These are phyloP conservation scores for Artomyces pyxidatus DNA, from an alignment of 768 basidiomycete genomes.

Conservation along the genomic window DNA sequence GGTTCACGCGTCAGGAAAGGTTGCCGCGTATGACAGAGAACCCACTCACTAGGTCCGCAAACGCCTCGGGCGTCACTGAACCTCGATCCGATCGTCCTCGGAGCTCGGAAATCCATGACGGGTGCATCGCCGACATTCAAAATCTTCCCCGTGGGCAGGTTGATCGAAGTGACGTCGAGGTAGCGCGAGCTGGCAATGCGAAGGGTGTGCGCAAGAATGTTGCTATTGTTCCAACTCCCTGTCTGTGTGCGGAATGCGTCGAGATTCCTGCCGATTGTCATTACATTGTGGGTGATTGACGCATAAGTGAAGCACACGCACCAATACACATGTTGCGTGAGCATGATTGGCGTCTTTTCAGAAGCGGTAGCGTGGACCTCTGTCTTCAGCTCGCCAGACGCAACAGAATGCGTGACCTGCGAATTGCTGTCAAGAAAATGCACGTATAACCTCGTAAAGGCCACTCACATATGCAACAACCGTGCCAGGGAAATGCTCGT, in stretches of 20 bases:
- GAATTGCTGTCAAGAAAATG: background rate
- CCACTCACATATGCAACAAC: background rate
- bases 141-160: conserved; percentile 2
- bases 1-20: background rate
- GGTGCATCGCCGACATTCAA: conserved; percentile 16
- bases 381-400: conserved; percentile 24
- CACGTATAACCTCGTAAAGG: background rate
- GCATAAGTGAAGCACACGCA: too few relatives aligned
- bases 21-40: background rate
- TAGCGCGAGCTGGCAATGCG: background rate
- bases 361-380: conserved; percentile 38
- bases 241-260: conserved; percentile 1
- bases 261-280: too few relatives aligned
- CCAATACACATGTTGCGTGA: conserved; percentile 50
- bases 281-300: background rate
- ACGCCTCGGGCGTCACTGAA: conserved; percentile 19
- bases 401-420: conserved; percentile 1
- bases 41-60: conserved; percentile 18
- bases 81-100: conserved; percentile 18
- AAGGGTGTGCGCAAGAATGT: background rate
- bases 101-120: conserved; percentile 34
- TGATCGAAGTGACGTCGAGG: background rate
- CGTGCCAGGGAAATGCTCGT: background rate
- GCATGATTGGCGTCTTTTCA: conserved; percentile 48
- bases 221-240: background rate